phyloP scores from a whole-genome alignment of 176 grass and related monocot genomes.

The Eleusine indica region DNA sequence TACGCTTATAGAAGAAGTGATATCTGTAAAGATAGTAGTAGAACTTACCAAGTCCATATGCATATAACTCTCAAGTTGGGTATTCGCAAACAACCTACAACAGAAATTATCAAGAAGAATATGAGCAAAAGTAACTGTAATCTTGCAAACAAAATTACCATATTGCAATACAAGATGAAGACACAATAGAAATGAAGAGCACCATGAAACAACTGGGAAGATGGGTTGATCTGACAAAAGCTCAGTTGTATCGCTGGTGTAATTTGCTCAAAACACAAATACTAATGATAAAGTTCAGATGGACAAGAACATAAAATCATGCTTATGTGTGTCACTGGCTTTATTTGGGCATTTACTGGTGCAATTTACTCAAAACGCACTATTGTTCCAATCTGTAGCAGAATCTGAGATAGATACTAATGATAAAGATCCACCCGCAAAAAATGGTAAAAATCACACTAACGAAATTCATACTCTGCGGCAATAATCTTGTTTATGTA shows the following conservation, averaged over 20 bases:
- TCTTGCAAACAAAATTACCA: conserved; percentile 15
- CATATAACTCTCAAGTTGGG: conserved; percentile 57
- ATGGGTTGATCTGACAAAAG: neutral
- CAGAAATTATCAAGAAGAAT: conserved; percentile 32
- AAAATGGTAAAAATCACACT: neutral
- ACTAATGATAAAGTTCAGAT: neutral
- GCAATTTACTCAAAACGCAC: neutral
- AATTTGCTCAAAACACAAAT: neutral
- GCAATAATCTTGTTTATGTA: neutral
- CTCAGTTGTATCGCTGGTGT: neutral
- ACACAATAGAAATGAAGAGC: neutral
- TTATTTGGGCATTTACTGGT: neutral
- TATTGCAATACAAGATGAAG: conserved; percentile 3
- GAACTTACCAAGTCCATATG: conserved; percentile 70
- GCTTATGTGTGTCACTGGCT: neutral
- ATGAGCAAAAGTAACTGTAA: conserved; percentile 22
- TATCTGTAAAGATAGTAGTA: neutral
- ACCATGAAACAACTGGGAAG: neutral
- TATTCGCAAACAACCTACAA: conserved; percentile 71
- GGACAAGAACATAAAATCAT: neutral
- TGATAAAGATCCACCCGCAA: neutral
- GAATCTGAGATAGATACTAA: neutral
- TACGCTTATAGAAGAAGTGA: neutral
- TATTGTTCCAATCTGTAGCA: too few species aligned
- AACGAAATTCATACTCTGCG: neutral